These are phyloP conservation scores for Lotmaria passim DNA, from an alignment of 208 protist genomes.

Conservation along the genomic window DNA sequence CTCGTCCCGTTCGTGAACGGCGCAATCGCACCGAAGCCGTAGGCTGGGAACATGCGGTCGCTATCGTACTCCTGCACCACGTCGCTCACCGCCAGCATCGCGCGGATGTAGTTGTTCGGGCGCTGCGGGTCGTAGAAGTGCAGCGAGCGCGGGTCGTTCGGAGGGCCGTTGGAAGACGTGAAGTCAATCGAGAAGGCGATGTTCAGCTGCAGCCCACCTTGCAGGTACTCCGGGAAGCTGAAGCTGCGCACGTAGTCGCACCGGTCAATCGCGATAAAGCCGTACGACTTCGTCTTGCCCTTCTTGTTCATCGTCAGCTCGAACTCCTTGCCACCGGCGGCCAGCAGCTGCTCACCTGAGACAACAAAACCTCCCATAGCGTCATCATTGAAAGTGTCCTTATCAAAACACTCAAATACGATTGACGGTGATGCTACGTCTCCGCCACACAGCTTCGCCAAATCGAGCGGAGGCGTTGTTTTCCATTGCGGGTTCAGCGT, in stretches of 20 bases:
- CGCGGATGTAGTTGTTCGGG: slow-evolving; percentile 53
- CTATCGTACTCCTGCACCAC: slow-evolving; percentile 64
- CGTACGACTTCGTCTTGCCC: slow-evolving; percentile 39
- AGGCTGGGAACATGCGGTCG: slow-evolving; percentile 50
- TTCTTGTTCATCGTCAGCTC: slow-evolving; percentile 34
- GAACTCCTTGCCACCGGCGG: slow-evolving; percentile 16
- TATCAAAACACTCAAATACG: slow-evolving; percentile 36
- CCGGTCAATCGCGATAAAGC: slow-evolving; percentile 28
- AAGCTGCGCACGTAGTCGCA: slow-evolving; percentile 19
- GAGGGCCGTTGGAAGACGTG: slow-evolving; percentile 65
- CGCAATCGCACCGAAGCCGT: slow-evolving; percentile 48
- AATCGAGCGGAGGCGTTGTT: slow-evolving; percentile 27
- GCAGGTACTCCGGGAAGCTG: slow-evolving; percentile 70
- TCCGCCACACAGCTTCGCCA: slow-evolving; percentile 42
- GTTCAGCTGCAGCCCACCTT: slow-evolving; percentile 58
- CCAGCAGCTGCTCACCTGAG: slow-evolving; percentile 26
- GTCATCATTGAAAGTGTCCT: slow-evolving; percentile 23
- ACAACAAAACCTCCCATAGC: slow-evolving; percentile 31
- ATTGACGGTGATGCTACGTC: slow-evolving; percentile 24
- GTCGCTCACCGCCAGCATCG: slow-evolving; percentile 45
- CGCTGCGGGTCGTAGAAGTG: slow-evolving; percentile 48
- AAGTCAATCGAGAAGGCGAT: slow-evolving; percentile 82
- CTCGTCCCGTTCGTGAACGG: slow-evolving; percentile 45
- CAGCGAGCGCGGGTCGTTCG: slow-evolving; percentile 52
- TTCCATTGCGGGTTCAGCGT: slow-evolving; percentile 48